Base-by-base conservation (phyloP, 352 stramenopile genomes). In the Phytophthora macrochlamydospora region DNA sequence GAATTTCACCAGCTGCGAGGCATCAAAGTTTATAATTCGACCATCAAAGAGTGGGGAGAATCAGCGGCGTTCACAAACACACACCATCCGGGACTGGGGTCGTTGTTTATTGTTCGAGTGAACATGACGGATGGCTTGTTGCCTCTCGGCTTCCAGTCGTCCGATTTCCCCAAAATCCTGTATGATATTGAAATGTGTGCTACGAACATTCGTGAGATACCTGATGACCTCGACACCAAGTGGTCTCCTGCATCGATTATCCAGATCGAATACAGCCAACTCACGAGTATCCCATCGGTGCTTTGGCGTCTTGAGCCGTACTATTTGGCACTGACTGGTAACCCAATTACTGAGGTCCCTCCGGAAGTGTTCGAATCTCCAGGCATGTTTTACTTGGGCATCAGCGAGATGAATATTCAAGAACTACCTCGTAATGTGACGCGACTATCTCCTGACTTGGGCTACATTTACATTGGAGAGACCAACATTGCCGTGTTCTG, bases 21-120 rank as follows among this genome's bases (percentile, higher is more conserved):
- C 0, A 9, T 79, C 51, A 74, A 79, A 48, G 57, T 71, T 2
- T 79, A 74, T 52, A 79, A 79, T 40, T 68, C 58, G n/a, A 73
- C 71, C 0, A 38, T 79, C 32, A 11, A 43, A 6, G 48, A 56
- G 11, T 79, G 71, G 71, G 9, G n/a, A 0, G 43, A 24, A 3
- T 51, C 69, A 13, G 67, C 71, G 1, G 71, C 60, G 8, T 11
- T 76, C 24, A 61, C 33, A 1, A 42, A 49, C 9, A 7, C 13
- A 28, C 9, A 50, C 33, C 63, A 76, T 33, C 56, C 59, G 9
- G 29, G 24, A 11, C 56, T 83, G 28, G 52, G 62, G 9, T 66
- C 62, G 7, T 18, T 76, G 24, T 71, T 66, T 14, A 38, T 81
- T 12, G 50, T 80, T n/a, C 59, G 60, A 4, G 65, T 70, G n/a